Percentiles rank a stretch among this genome's conserved stretches.
Conservation (phyloP, 441 rosid genomes). For the Macaranga tanarius region DNA sequence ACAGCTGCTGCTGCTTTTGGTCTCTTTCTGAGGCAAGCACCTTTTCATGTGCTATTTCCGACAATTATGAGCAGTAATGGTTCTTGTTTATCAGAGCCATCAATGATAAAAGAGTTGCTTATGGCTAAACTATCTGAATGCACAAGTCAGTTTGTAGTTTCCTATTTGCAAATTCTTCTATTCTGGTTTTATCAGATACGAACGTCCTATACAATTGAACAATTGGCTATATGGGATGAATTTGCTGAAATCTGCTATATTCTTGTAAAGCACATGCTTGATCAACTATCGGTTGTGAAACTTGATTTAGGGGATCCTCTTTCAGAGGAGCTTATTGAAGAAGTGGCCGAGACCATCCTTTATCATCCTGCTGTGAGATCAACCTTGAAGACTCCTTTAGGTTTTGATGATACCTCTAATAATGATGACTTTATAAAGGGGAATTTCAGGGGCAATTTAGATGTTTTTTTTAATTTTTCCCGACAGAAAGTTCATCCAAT, state of each 20-base stretch:
- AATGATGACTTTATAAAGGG: conserved; percentile 33
- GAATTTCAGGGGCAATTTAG: conserved; percentile 38
- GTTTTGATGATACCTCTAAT: conserved; percentile 36
- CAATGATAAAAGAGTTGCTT: conserved; percentile 54
- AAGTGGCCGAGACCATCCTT: conserved; percentile 57
- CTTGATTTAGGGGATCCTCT: conserved; percentile 34
- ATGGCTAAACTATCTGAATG: conserved; percentile 54
- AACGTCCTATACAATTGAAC: conserved; percentile 42
- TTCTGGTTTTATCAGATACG: conserved; percentile 74
- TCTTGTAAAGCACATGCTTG: conserved; percentile 57
- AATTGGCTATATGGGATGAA: conserved; percentile 42
- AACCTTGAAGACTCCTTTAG: conserved; percentile 53
- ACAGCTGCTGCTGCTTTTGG: conserved; percentile 60
- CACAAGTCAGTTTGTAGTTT: conserved; percentile 41
- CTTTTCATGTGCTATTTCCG: conserved; percentile 76
- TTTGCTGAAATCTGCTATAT: conserved; percentile 59
- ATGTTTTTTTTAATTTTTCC: conserved; percentile 41
- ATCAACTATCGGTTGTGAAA: conserved; percentile 40
- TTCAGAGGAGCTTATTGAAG: conserved; percentile 38
- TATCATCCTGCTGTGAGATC: conserved; percentile 62
- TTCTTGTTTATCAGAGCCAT: conserved; percentile 36
- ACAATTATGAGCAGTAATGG: conserved; percentile 41
- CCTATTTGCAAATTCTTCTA: conserved; percentile 53
- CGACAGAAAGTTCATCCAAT: conserved; percentile 47
- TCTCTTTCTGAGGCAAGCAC: conserved; percentile 59